These are phyloP conservation scores for Sclerotinia borealis DNA, from an alignment of 2,329 filamentous ascomycete species.

Conservation along the genomic window DNA sequence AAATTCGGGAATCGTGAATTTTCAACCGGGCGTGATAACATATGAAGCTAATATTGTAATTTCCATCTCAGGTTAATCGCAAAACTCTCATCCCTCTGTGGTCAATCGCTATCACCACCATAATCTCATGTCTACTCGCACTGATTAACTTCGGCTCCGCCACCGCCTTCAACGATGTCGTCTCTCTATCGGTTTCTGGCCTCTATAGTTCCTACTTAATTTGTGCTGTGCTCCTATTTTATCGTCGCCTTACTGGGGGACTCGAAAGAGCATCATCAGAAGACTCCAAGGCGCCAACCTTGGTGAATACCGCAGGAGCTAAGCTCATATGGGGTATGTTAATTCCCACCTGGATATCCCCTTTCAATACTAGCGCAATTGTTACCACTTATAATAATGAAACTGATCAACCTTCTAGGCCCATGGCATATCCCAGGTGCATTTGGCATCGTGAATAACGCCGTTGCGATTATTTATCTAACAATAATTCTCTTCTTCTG, in stretches of 20 bases:
- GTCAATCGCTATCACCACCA: slow-evolving; percentile 2
- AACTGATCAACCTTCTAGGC: background rate
- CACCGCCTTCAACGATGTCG: slow-evolving; percentile 45
- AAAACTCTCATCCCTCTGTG: background rate
- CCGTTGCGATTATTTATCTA: slow-evolving; percentile 38
- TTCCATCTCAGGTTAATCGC: background rate
- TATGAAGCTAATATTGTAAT: background rate
- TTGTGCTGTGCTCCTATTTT: slow-evolving; percentile 9
- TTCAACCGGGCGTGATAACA: background rate
- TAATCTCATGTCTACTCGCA: slow-evolving; percentile 10
- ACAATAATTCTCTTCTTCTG: slow-evolving; percentile 36
- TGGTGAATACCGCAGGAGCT: slow-evolving; percentile 6
- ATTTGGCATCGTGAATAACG: slow-evolving; percentile 38
- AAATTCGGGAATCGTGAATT: no score
- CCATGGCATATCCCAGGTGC: slow-evolving; percentile 28
- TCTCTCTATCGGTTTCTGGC: slow-evolving; percentile 34
- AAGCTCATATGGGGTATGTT: slow-evolving; percentile 9
- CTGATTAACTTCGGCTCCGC: slow-evolving; percentile 44
- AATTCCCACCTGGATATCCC: background rate
- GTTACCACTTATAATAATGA: background rate
- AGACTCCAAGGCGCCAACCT: background rate
- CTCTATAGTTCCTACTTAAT: slow-evolving; percentile 14
- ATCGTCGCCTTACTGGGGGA: slow-evolving; percentile 5
- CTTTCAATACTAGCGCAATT: background rate
- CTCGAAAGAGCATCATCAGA: background rate